Conservation (phyloP, 805 yeast species). For the Cyberlindnera nakhonratchasimensis region DNA sequence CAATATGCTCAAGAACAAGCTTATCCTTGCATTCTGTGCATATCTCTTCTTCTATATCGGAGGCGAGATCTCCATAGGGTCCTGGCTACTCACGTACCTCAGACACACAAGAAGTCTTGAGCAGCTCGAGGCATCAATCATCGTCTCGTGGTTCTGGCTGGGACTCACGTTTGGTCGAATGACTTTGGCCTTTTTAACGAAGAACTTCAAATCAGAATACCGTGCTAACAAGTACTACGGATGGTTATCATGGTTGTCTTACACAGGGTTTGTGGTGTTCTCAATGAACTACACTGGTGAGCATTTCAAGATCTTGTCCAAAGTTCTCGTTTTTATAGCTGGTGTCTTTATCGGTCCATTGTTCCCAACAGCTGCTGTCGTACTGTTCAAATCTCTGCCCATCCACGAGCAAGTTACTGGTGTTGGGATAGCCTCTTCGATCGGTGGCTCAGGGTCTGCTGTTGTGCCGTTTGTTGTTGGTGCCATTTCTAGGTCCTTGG, state of each 20-base stretch:
- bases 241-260: conserved; percentile 35
- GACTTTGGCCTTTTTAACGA: conserved; percentile 50
- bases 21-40: conserved; percentile 46
- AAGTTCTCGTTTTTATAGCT: conserved; percentile 32
- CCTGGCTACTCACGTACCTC: conserved; percentile 67
- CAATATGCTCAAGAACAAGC: conserved; percentile 29
- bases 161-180: conserved; percentile 67
- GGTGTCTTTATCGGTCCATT: conserved; percentile 69
- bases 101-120: conserved; percentile 49
- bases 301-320: conserved; percentile 4
- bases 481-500: conserved; percentile 17
- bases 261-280: conserved; percentile 18
- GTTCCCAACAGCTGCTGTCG: conserved; percentile 68
- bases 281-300: conserved; percentile 12
- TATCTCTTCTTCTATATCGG: conserved; percentile 65
- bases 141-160: conserved; percentile 68
- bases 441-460: conserved; percentile 34
- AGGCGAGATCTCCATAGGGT: conserved; percentile 63
- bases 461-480: conserved; percentile 45
- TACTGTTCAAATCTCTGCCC: conserved; percentile 62
- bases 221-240: conserved; percentile 31
- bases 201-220: conserved; percentile 43
- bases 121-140: conserved; percentile 49
- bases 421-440: conserved; percentile 60
- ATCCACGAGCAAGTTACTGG: conserved; percentile 57